phyloP scores from a whole-genome alignment of 2,329 filamentous ascomycete species.

The Hymenoscyphus infarciens region DNA sequence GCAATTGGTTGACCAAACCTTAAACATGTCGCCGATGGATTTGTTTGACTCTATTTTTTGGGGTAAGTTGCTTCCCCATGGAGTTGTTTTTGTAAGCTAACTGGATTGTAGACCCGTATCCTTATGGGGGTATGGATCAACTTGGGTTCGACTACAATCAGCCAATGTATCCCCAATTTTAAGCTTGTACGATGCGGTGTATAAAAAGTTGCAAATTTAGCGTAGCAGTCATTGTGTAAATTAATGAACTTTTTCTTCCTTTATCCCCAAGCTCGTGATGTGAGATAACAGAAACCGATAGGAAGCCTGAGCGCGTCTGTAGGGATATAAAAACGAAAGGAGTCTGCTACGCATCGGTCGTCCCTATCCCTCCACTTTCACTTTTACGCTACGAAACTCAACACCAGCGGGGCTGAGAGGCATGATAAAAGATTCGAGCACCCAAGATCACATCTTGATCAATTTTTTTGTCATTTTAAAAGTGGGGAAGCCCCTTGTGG shows the following conservation, averaged over 20 bases:
- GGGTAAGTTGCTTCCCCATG: conserved; percentile 41
- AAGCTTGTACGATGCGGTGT: conserved; percentile 2
- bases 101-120: conserved; percentile 7
- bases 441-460: too few species aligned
- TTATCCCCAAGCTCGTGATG: neutral
- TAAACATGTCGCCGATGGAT: conserved; percentile 64
- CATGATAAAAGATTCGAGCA: too few species aligned
- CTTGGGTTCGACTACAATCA: conserved; percentile 6
- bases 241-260: neutral
- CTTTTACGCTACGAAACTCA: too few species aligned
- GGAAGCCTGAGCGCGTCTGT: too few species aligned
- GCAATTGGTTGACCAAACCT: conserved; percentile 49
- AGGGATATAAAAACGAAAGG: too few species aligned
- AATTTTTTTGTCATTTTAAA: too few species aligned
- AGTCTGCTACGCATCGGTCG: too few species aligned
- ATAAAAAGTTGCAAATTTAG: neutral
- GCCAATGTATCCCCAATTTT: conserved; percentile 10
- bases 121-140: conserved; percentile 6
- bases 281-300: too few species aligned
- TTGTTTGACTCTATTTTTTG: conserved; percentile 66
- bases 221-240: neutral
- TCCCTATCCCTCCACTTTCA: too few species aligned
- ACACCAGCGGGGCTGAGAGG: too few species aligned
- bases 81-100: neutral
- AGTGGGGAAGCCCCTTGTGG: too few species aligned